Percentiles rank a stretch among this genome's conserved stretches.
phyloP scores from a whole-genome alignment of 2,329 filamentous ascomycete species.

The Fusarium sp. region DNA sequence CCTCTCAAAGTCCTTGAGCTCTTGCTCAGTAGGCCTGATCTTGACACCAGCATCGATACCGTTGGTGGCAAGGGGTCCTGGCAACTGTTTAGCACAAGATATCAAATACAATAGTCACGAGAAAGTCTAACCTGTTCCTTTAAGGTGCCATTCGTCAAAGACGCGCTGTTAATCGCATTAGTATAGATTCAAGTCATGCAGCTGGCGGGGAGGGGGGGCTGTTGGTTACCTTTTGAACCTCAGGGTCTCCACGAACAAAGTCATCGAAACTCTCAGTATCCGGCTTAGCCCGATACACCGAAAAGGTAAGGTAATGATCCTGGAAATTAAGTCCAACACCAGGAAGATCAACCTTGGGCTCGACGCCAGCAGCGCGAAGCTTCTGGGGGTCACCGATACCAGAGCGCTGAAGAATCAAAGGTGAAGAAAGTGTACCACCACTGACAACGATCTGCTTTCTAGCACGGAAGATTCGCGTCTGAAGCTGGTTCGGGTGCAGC shows the following conservation, averaged over 20 bases:
- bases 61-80: constrained; percentile 76
- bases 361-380: constrained; percentile 73
- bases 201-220: too few species aligned
- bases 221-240: constrained; percentile 73
- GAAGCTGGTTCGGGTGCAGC: constrained; percentile 64
- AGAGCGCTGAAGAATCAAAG: constrained; percentile 79
- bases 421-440: constrained; percentile 78
- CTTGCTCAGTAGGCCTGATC: constrained; percentile 75
- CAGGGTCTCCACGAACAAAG: constrained; percentile 78
- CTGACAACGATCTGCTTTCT: constrained; percentile 80
- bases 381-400: constrained; percentile 78
- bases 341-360: constrained; percentile 76
- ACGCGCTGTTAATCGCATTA: constrained; percentile 58
- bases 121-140: constrained; percentile 61
- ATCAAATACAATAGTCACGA: too few species aligned
- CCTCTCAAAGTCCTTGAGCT: constrained; percentile 73
- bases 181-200: neutral
- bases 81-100: too few species aligned
- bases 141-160: constrained; percentile 81
- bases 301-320: constrained; percentile 79
- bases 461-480: constrained; percentile 68
- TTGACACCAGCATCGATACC: constrained; percentile 85
- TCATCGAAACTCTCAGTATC: constrained; percentile 83
- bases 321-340: constrained; percentile 82
- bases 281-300: constrained; percentile 77